Evolutionary conservation across 208 protist genomes (phyloP), one percentile per base, ranked within the genome.

Genomic region (Endotrypanum monterogeii): DNA sequence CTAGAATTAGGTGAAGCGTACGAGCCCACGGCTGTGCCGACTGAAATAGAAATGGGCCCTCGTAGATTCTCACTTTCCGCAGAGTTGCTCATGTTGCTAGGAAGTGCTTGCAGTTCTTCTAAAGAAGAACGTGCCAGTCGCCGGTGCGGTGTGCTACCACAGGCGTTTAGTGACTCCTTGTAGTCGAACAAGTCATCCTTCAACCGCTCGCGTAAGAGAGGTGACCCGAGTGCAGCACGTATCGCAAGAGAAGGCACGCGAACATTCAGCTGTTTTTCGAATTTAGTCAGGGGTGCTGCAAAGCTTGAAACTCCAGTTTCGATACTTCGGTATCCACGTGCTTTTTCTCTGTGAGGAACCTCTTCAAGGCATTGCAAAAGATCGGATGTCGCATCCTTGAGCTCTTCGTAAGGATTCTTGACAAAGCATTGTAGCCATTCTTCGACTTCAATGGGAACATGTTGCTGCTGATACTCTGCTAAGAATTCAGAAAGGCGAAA

Each of bases 391-490:
- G 86, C 86, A 20, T 73, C 46, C 18, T 75, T 41, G 16, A 96
- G 83, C 62, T 87, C 83, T 41, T 81, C 80, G n/a, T 84, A 76
- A 14, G 92, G 92, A 25, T 85, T 79, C 67, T 89, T 86, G 3
- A 96, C 74, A 79, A 92, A 93, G 80, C 78, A 94, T 50, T 67
- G 25, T 32, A 97, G 79, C 91, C 93, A 97, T 41, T 97, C 93
- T 67, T 97, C 91, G 0, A 97, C 88, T 60, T 97, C 91, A 18
- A 88, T 51, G 28, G 93, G 93, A n/a, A 97, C 89, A 74, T 97
- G 91, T 44, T 92, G 80, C 57, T 93, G 82, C 73, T 94, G 74
- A 74, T 97, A 97, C 7, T 82, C 84, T 3, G 86, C 74, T 61
- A 95, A 79, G 81, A 97, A 97, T 65, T 97, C 91, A 30, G 86